Evolutionary conservation across 2,329 filamentous ascomycete species (phyloP).

Genomic region (Colletotrichum caudatum): DNA sequence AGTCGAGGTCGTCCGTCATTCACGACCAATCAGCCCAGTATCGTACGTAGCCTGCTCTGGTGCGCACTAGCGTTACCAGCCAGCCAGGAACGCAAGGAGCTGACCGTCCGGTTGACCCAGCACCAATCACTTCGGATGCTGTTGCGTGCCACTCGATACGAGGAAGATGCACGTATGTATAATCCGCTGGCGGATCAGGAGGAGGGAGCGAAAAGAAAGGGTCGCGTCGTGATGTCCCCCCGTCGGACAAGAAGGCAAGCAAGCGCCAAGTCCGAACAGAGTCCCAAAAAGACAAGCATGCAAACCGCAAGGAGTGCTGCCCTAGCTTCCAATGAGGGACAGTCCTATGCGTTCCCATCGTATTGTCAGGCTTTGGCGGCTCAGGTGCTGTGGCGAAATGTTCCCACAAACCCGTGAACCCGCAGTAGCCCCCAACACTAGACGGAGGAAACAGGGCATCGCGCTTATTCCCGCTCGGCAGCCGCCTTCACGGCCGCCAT

Average conservation of each 20-base stretch:
- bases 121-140: neutral
- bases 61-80: neutral
- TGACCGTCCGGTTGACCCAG: neutral
- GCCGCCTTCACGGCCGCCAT: neutral
- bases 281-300: too few relatives aligned
- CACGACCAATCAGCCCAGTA: neutral
- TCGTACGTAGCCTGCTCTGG: neutral
- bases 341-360: too few relatives aligned
- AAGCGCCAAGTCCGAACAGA: neutral
- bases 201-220: neutral
- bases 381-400: neutral
- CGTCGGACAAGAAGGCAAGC: neutral
- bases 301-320: neutral
- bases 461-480: conserved; percentile 15
- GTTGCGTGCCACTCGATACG: neutral
- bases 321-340: neutral
- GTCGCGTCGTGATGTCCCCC: neutral
- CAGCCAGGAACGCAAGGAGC: neutral
- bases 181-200: neutral
- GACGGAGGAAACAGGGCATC: neutral
- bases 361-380: neutral
- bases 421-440: neutral
- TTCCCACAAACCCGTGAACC: neutral
- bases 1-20: too few relatives aligned
- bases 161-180: neutral